Conservation (phyloP, 257 asterid species). For the Nicotiana tabacum region DNA sequence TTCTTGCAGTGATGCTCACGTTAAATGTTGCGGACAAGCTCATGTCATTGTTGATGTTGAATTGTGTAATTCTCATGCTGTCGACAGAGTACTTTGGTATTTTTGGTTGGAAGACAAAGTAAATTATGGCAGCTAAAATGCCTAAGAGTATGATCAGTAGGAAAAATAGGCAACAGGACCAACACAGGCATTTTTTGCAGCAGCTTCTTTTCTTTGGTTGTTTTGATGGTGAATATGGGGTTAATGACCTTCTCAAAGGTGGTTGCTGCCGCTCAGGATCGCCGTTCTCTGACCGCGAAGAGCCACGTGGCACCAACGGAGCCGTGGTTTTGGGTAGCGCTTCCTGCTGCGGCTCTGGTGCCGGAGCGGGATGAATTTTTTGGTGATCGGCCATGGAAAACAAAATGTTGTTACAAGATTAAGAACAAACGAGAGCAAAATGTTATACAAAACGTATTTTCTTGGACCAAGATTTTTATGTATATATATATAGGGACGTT, state of each 20-base stretch:
- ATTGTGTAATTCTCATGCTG: slow-evolving; percentile 51
- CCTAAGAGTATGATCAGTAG: slow-evolving; percentile 38
- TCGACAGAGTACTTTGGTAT: slow-evolving; percentile 66
- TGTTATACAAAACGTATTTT: not conserved
- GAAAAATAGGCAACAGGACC: slow-evolving; percentile 48
- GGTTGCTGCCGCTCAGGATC: slow-evolving; percentile 49
- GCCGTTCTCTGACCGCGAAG: slow-evolving; percentile 62
- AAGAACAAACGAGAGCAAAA: not conserved
- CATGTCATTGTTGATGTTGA: slow-evolving; percentile 39
- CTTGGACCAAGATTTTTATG: not conserved
- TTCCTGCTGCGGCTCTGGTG: slow-evolving; percentile 19
- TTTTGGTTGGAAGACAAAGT: slow-evolving; percentile 66
- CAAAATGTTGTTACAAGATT: not conserved
- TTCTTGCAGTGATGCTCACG: slow-evolving; percentile 63
- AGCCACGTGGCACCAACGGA: slow-evolving; percentile 53
- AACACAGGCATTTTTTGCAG: slow-evolving; percentile 54
- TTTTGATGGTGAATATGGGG: slow-evolving; percentile 10
- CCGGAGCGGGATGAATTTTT: slow-evolving; percentile 69
- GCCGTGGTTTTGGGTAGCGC: slow-evolving; percentile 36
- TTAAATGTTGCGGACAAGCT: slow-evolving; percentile 54
- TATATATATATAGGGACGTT: not conserved
- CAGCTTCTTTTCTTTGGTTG: slow-evolving; percentile 40
- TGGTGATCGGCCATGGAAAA: slow-evolving; percentile 62
- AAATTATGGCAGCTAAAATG: slow-evolving; percentile 54
- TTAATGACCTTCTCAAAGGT: not conserved